Percentiles rank a stretch among this genome's conserved stretches.
phyloP scores from a whole-genome alignment of 148 eudicot genomes.

The Linanthus parryae region DNA sequence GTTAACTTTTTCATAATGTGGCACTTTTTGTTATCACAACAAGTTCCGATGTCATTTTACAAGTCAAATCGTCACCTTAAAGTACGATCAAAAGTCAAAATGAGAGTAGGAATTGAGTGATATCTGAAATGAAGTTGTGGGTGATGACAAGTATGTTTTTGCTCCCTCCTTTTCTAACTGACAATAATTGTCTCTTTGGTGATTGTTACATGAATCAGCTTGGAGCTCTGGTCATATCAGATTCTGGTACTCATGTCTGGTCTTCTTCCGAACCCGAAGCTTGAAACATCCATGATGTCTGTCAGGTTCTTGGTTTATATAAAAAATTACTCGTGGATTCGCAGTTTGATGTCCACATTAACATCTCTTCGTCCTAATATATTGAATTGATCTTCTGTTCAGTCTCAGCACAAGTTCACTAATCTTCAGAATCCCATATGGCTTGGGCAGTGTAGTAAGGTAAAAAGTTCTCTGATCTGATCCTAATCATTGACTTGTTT shows the following conservation, averaged over 20 bases:
- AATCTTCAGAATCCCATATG: conserved; percentile 22
- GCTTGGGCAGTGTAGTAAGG: conserved; percentile 26
- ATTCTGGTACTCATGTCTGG: conserved; percentile 26
- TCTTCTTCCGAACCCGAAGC: conserved; percentile 26
- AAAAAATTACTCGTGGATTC: not conserved
- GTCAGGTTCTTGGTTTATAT: conserved; percentile 16
- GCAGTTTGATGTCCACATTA: not conserved
- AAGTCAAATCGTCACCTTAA: no score
- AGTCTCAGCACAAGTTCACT: conserved; percentile 22
- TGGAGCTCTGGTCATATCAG: conserved; percentile 25
- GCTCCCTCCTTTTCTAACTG: no score
- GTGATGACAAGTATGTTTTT: no score
- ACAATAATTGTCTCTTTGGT: no score
- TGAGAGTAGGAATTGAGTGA: no score
- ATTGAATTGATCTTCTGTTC: not conserved
- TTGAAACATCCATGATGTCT: conserved; percentile 32
- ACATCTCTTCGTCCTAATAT: not conserved
- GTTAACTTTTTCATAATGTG: no score
- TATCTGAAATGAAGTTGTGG: no score
- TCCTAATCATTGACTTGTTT: not conserved
- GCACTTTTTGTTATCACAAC: no score
- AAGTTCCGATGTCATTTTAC: no score
- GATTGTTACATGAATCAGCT: conserved; percentile 23
- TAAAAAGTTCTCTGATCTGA: not conserved
- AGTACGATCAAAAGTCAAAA: no score